Conservation (phyloP, 306 rosid species). For the Rosa lucieae region DNA sequence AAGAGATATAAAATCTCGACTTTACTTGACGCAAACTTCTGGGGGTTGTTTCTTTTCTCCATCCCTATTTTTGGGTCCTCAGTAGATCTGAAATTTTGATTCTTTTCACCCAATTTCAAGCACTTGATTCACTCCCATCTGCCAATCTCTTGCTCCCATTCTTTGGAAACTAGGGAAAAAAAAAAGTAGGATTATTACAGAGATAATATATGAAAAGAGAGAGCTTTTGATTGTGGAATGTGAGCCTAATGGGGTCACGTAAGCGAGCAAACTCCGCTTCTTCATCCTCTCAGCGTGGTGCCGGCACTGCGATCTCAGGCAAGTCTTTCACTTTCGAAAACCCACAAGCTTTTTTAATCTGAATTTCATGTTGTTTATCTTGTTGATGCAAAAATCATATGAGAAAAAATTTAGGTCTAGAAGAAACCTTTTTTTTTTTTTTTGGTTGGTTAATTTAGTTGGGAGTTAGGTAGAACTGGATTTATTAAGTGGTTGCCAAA, state of each 20-base stretch:
- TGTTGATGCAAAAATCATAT: background rate
- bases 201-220: background rate
- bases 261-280: slow-evolving; percentile 16
- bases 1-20: background rate
- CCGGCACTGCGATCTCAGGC: slow-evolving; percentile 39
- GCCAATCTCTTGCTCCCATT: background rate
- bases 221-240: slow-evolving; percentile 23
- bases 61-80: slow-evolving; percentile 2
- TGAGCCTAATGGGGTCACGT: slow-evolving; percentile 33
- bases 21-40: background rate
- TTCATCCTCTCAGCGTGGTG: slow-evolving; percentile 22
- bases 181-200: background rate
- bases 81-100: slow-evolving; percentile 24
- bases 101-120: background rate
- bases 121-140: slow-evolving; percentile 12
- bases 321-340: slow-evolving; percentile 14
- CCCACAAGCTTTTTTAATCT: slow-evolving; percentile 1
- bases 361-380: background rate
- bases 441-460: background rate
- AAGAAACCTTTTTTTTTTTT: background rate
- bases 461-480: slow-evolving; percentile 4
- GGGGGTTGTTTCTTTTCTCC: background rate
- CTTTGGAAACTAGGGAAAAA: background rate
- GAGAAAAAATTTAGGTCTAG: background rate
- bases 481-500: slow-evolving; percentile 1